Percentiles rank a stretch among this genome's conserved stretches.
phyloP scores from a whole-genome alignment of 208 protist species.

The Herpetomonas samuelpessoai region DNA sequence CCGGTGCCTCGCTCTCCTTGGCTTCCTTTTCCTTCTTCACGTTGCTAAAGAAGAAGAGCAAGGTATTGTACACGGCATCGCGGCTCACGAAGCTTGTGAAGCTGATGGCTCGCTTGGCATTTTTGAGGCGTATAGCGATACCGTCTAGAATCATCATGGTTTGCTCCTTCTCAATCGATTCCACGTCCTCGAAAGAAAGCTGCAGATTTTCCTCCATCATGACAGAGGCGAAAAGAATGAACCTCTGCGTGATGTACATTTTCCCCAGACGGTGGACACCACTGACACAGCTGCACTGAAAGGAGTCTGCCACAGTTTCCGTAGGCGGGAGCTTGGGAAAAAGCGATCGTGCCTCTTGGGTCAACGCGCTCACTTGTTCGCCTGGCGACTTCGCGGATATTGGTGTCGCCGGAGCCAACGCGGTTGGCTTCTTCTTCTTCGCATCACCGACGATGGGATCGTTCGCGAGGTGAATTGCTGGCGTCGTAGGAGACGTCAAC shows the following conservation, averaged over 20 bases:
- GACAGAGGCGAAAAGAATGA: constrained; percentile 51
- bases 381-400: background rate
- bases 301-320: constrained; percentile 38
- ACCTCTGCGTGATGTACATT: constrained; percentile 47
- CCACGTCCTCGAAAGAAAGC: constrained; percentile 41
- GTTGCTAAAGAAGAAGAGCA: constrained; percentile 18
- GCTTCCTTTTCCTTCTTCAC: constrained; percentile 9
- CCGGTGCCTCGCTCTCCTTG: constrained; percentile 14
- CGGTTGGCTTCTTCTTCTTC: background rate
- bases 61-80: constrained; percentile 44
- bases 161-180: constrained; percentile 47
- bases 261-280: constrained; percentile 48
- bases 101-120: constrained; percentile 19
- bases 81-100: constrained; percentile 61
- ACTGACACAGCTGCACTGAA: constrained; percentile 53
- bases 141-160: constrained; percentile 57
- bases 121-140: constrained; percentile 33
- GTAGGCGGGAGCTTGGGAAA: constrained; percentile 34
- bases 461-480: background rate
- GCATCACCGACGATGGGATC: background rate
- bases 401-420: too few species aligned
- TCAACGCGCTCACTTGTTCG: background rate
- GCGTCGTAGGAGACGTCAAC: too few species aligned
- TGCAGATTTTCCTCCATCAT: constrained; percentile 41
- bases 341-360: constrained; percentile 20